These are phyloP conservation scores for Hyaloscypha finlandica DNA, from an alignment of 495 filamentous ascomycete genomes.

Conservation along the genomic window DNA sequence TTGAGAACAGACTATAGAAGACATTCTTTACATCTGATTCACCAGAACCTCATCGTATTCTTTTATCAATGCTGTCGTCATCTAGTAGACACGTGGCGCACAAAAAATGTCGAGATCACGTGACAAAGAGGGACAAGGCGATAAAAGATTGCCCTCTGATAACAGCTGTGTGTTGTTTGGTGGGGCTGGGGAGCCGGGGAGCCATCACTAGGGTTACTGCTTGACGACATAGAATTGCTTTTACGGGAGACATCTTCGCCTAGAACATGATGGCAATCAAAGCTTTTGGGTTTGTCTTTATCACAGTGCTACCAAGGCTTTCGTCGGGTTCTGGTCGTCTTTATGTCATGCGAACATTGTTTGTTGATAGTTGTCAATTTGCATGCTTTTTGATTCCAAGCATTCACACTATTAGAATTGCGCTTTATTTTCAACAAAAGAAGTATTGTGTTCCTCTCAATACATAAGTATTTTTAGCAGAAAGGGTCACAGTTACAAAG, in stretches of 20 bases:
- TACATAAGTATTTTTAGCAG: too few species aligned
- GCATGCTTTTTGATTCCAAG: too few species aligned
- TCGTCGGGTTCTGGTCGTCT: too few species aligned
- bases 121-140: background rate
- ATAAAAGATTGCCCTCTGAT: background rate
- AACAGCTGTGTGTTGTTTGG: background rate
- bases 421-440: too few species aligned
- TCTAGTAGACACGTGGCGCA: background rate
- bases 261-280: background rate
- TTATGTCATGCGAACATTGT: too few species aligned
- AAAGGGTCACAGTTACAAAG: too few species aligned
- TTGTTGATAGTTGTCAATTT: too few species aligned
- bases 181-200: background rate
- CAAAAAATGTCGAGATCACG: background rate
- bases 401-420: too few species aligned
- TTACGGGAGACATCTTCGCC: background rate
- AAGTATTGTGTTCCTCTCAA: too few species aligned
- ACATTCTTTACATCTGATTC: background rate
- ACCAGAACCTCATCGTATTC: background rate
- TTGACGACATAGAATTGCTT: background rate
- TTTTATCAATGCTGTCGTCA: background rate
- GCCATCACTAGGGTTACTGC: background rate
- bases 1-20: background rate
- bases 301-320: too few species aligned
- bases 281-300: background rate